Conservation (phyloP, 2,329 filamentous ascomycete species). For the Akanthomyces dipterigenus region DNA sequence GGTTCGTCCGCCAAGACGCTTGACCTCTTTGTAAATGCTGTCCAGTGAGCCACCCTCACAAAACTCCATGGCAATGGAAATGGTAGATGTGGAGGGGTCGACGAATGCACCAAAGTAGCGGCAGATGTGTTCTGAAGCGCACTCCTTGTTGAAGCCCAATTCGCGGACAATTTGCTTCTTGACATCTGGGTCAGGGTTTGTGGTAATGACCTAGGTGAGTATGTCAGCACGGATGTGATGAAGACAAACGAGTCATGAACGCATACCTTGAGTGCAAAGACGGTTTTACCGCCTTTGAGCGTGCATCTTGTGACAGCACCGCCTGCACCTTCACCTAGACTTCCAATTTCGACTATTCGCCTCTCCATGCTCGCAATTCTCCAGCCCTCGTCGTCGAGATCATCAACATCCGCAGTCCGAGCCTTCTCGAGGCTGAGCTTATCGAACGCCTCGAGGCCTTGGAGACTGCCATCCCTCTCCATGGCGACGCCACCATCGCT, state of each 20-base stretch:
- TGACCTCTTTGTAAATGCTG: slow-evolving; percentile 95
- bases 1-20: slow-evolving; percentile 86
- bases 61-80: slow-evolving; percentile 98
- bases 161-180: slow-evolving; percentile 98
- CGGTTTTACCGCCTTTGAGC: slow-evolving; percentile 83
- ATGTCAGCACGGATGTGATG: slow-evolving; percentile 14
- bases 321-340: slow-evolving; percentile 87
- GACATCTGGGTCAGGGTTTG: slow-evolving; percentile 93
- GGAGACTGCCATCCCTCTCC: slow-evolving; percentile 77
- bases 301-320: slow-evolving; percentile 90
- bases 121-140: slow-evolving; percentile 92
- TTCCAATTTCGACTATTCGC: slow-evolving; percentile 80
- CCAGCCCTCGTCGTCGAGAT: slow-evolving; percentile 93
- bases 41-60: slow-evolving; percentile 95
- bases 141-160: slow-evolving; percentile 95
- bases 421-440: slow-evolving; percentile 77
- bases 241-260: slow-evolving; percentile 8
- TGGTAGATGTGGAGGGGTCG: slow-evolving; percentile 90
- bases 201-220: slow-evolving; percentile 76
- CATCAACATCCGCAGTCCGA: slow-evolving; percentile 80
- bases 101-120: slow-evolving; percentile 96
- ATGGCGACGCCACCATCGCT: slow-evolving; percentile 69
- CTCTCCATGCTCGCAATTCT: slow-evolving; percentile 84
- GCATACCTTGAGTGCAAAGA: slow-evolving; percentile 89
- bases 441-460: slow-evolving; percentile 70